A percentile compares a stretch with the other conserved stretches of the same genome.
phyloP scores from a whole-genome alignment of 257 asterid species.

The Nicotiana attenuata region DNA sequence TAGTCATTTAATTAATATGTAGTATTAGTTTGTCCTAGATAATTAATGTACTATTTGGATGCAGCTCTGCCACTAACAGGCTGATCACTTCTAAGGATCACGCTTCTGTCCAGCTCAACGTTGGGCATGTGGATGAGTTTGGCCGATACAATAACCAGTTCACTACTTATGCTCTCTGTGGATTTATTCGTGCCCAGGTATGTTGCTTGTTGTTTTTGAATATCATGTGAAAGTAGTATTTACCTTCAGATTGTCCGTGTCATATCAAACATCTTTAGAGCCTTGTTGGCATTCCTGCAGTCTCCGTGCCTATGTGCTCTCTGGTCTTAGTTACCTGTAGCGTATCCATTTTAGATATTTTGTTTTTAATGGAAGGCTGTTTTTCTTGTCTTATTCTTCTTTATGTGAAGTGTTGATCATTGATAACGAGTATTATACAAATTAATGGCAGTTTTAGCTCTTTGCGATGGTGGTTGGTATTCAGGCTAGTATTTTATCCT shows the following conservation, averaged over 20 bases:
- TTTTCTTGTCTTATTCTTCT: background rate
- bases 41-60: background rate
- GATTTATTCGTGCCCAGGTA: constrained; percentile 85
- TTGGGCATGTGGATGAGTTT: constrained; percentile 74
- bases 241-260: background rate
- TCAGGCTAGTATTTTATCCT: background rate
- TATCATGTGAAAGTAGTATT: background rate
- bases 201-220: background rate
- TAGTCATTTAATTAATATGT: background rate
- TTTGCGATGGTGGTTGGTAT: background rate
- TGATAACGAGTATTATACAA: background rate
- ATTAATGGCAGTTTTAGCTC: background rate
- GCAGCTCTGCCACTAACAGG: constrained; percentile 89
- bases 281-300: too few relatives aligned
- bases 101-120: constrained; percentile 77
- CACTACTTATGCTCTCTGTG: constrained; percentile 81
- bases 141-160: constrained; percentile 59
- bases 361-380: background rate
- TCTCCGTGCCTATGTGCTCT: too few relatives aligned
- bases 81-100: constrained; percentile 90
- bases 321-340: too few relatives aligned
- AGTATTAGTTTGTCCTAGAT: background rate
- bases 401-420: background rate
- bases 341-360: too few relatives aligned
- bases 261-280: background rate